Evolutionary conservation across 2,329 filamentous ascomycete species (phyloP).

Genomic region (Onygenales sp.): DNA sequence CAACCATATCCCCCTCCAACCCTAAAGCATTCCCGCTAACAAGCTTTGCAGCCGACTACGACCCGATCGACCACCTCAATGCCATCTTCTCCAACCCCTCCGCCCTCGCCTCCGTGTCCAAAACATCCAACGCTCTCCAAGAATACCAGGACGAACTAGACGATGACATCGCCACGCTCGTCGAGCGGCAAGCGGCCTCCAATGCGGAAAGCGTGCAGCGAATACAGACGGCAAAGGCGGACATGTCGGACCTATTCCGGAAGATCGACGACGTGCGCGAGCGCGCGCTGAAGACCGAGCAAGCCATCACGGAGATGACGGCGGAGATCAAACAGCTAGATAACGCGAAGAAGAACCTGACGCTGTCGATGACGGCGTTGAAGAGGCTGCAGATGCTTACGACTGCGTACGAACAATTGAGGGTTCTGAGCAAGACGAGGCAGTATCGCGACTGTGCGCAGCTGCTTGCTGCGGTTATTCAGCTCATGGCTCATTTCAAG

Average conservation of each 20-base stretch:
- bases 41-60: conserved; percentile 60
- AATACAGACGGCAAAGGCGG: conserved; percentile 82
- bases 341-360: conserved; percentile 91
- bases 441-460: conserved; percentile 95
- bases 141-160: conserved; percentile 75
- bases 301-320: conserved; percentile 96
- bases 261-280: conserved; percentile 91
- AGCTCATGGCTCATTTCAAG: conserved; percentile 98
- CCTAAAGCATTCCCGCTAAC: neutral
- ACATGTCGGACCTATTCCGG: conserved; percentile 80
- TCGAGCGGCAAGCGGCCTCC: conserved; percentile 68
- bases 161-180: conserved; percentile 62
- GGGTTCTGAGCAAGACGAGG: conserved; percentile 68
- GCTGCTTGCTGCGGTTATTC: conserved; percentile 84
- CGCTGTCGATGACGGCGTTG: conserved; percentile 92
- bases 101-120: conserved; percentile 65
- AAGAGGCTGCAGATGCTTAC: conserved; percentile 98
- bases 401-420: conserved; percentile 94
- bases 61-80: conserved; percentile 89
- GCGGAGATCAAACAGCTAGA: conserved; percentile 97
- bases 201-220: conserved; percentile 81
- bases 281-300: conserved; percentile 83
- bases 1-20: neutral
- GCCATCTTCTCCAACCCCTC: conserved; percentile 85
- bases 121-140: conserved; percentile 64